Base-by-base conservation (phyloP, 228 moss, liverwort and hornwort species). In the Sphagnum magellanicum region DNA sequence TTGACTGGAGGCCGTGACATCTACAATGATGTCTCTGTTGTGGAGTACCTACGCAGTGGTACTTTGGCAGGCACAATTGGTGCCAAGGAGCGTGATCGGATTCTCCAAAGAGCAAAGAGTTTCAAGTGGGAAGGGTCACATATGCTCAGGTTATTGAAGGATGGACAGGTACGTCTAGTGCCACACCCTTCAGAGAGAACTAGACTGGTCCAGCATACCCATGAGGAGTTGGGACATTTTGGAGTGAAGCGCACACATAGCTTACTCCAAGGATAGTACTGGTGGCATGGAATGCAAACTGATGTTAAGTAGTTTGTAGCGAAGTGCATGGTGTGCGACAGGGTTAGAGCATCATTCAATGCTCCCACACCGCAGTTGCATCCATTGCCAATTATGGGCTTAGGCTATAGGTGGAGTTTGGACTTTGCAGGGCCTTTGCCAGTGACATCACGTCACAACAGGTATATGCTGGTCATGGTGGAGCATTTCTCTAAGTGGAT, bases 401-500 rank as follows among this genome's bases (percentile, higher is more conserved):
- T 74, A 9, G 66, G 66, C 5, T 74, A 74, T 16, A 17, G 59
- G 5, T 74, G 61, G 74, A 60, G 68, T 47, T 63, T 62, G 14
- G 69, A 74, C 52, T 53, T 68, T n/a, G 69, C 62, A 32, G 65
- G 72, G 9, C 51, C 50, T 1, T 51, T 72, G 53, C 69, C 68
- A 17, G 2, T 63, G 7, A 69, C 62, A 1, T 0, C 13, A 14
- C 6, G 62, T 51, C 68, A 69, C 50, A 68, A 16, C 69, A 62
- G 11, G 53, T 74, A 17, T 68, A 69, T 17, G 61, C 63, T 62
- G 17, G 17, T 17, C 17, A 17, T 17, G 17, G 17, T 17, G 17
- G 17, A 17, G 17, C 17, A 17, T 17, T 74, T 74, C 32, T 68
- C 62, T 16, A 74, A 74, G 15, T 74, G 74, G 69, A 64, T 64